phyloP scores from a whole-genome alignment of 805 yeast genomes.

The Starmera dryadoides region DNA sequence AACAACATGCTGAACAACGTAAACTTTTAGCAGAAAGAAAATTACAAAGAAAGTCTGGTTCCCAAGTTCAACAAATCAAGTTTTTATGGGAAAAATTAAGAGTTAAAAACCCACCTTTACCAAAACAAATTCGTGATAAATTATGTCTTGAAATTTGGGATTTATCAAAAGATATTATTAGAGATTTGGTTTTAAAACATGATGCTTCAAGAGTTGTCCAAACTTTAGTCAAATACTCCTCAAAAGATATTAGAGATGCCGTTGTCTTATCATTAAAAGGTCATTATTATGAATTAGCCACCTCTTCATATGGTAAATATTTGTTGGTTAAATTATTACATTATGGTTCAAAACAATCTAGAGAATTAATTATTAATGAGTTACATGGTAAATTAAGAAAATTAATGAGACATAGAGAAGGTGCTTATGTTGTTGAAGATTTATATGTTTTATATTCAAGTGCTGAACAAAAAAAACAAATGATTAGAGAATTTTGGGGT shows the following conservation, averaged over 20 bases:
- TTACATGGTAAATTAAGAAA: conserved; percentile 87
- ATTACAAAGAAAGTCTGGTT: conserved; percentile 80
- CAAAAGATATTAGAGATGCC: conserved; percentile 68
- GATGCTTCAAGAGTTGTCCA: conserved; percentile 96
- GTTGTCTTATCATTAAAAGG: conserved; percentile 69
- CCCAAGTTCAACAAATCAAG: conserved; percentile 78
- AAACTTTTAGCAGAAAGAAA: conserved; percentile 75
- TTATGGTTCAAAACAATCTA: conserved; percentile 80
- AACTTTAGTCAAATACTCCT: conserved; percentile 80
- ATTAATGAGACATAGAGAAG: conserved; percentile 94
- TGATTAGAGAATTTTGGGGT: conserved; percentile 96
- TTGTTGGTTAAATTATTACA: conserved; percentile 81
- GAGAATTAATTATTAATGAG: conserved; percentile 71
- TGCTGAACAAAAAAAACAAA: conserved; percentile 77
- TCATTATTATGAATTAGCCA: conserved; percentile 72
- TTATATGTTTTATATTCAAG: conserved; percentile 78
- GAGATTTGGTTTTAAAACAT: conserved; percentile 86
- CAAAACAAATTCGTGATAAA: conserved; percentile 69
- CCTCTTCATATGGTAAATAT: conserved; percentile 91
- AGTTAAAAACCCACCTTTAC: conserved; percentile 75
- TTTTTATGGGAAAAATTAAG: conserved; percentile 86
- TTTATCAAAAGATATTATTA: conserved; percentile 65
- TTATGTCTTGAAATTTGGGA: conserved; percentile 82
- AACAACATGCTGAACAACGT: conserved; percentile 79
- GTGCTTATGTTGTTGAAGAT: conserved; percentile 96